Evolutionary conservation across 176 grass and related monocot genomes (phyloP).

Genomic region (Pontederia crassipes): DNA sequence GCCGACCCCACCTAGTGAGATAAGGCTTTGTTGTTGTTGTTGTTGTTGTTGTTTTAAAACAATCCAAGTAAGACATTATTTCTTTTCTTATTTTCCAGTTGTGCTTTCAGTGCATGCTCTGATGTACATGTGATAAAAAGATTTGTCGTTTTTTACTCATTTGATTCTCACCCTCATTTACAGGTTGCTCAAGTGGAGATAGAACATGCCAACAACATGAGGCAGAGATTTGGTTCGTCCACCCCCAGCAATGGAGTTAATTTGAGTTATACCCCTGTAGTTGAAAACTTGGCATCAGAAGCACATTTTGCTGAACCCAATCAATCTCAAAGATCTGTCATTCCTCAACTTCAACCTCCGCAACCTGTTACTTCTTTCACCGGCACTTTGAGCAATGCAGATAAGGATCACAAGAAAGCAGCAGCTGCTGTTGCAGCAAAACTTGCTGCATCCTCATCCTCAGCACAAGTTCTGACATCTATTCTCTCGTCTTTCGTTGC

Average conservation of each 20-base stretch:
- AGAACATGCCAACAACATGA: slow-evolving; percentile 30
- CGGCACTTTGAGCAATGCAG: slow-evolving; percentile 18
- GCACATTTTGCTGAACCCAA: slow-evolving; percentile 17
- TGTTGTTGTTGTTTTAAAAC: too few species aligned
- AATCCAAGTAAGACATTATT: background rate
- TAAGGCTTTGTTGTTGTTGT: too few species aligned
- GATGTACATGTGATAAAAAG: too few species aligned
- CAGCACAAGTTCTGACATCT: slow-evolving; percentile 49
- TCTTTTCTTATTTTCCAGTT: background rate
- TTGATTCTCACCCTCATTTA: slow-evolving; percentile 19
- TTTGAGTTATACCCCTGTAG: slow-evolving; percentile 18
- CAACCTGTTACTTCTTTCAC: slow-evolving; percentile 32
- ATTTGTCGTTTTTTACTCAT: background rate
- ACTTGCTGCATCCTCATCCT: slow-evolving; percentile 66
- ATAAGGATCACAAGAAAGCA: slow-evolving; percentile 61
- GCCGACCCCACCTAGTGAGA: too few species aligned
- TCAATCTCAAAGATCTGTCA: slow-evolving; percentile 11
- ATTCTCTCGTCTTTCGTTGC: slow-evolving; percentile 64
- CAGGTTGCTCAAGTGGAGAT: slow-evolving; percentile 43
- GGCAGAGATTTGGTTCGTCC: slow-evolving; percentile 22
- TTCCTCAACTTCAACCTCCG: slow-evolving; percentile 27
- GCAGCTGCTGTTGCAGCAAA: slow-evolving; percentile 91
- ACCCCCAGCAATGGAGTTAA: slow-evolving; percentile 2
- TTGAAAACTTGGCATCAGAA: slow-evolving; percentile 29
- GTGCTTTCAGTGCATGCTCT: background rate